phyloP scores from a whole-genome alignment of 1,284 basidiomycete species.

The Lentinula novae-zelandiae region DNA sequence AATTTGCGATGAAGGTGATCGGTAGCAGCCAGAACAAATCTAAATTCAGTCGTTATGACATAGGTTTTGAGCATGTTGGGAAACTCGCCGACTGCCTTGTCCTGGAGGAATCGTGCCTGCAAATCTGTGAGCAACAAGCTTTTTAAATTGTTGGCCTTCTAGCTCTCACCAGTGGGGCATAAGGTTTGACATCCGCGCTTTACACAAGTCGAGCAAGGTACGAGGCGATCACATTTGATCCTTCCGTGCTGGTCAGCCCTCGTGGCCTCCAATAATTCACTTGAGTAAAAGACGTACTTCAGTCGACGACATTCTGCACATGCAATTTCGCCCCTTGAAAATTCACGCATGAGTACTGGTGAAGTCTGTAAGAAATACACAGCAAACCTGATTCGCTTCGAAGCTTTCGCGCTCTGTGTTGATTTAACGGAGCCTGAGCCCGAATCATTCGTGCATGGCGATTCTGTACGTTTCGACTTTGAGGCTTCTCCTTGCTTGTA shows the following conservation, averaged over 20 bases:
- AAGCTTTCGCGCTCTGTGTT: constrained; percentile 9
- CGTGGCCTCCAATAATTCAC: not conserved
- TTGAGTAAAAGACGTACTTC: not conserved
- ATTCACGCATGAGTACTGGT: not conserved
- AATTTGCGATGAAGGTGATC: constrained; percentile 44
- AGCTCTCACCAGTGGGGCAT: constrained; percentile 40
- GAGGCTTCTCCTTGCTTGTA: constrained; percentile 15
- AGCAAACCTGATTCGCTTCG: constrained; percentile 12
- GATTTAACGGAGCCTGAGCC: not conserved
- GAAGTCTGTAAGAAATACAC: not conserved
- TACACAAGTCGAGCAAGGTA: constrained; percentile 38
- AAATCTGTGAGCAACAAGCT: not conserved
- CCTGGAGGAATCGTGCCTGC: constrained; percentile 47
- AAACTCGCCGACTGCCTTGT: constrained; percentile 38
- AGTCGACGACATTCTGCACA: constrained; percentile 33
- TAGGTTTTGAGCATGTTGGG: not conserved
- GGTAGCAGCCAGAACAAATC: constrained; percentile 47
- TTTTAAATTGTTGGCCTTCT: not conserved
- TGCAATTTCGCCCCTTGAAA: constrained; percentile 37
- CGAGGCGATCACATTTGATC: constrained; percentile 32
- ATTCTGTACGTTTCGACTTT: not conserved
- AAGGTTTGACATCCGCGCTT: constrained; percentile 45
- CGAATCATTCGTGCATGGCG: not conserved
- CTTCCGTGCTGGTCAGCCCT: constrained; percentile 18
- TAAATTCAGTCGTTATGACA: constrained; percentile 16